A percentile compares a stretch with the other conserved stretches of the same genome.
phyloP scores from a whole-genome alignment of 2,329 filamentous ascomycete species.

The Xylariaceae sp. region DNA sequence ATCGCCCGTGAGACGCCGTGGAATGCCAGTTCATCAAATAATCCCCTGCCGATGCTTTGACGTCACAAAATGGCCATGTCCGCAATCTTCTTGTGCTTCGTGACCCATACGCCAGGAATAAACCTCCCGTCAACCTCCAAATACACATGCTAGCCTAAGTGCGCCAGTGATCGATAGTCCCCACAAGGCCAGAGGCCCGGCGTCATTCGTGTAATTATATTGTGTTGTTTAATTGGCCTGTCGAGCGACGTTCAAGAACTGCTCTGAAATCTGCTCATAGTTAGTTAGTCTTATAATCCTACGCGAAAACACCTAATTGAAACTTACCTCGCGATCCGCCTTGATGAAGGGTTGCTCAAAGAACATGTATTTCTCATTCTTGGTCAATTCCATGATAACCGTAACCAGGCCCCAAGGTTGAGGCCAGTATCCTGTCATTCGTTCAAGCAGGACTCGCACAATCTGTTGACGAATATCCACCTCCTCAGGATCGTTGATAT shows the following conservation, averaged over 20 bases:
- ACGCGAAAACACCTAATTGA: not conserved
- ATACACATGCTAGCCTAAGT: no score
- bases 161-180: not conserved
- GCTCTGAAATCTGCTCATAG: slow-evolving; percentile 25
- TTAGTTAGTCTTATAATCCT: slow-evolving; percentile 16
- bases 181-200: not conserved
- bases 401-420: slow-evolving; percentile 95
- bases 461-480: slow-evolving; percentile 85
- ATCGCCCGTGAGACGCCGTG: slow-evolving; percentile 17
- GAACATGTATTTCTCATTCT: slow-evolving; percentile 87
- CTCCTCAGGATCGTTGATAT: slow-evolving; percentile 70
- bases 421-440: slow-evolving; percentile 81
- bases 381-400: slow-evolving; percentile 82
- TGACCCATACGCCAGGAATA: slow-evolving; percentile 1
- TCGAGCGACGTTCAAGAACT: slow-evolving; percentile 26
- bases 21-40: slow-evolving; percentile 17
- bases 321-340: slow-evolving; percentile 72
- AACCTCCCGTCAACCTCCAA: not conserved
- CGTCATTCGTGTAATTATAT: not conserved
- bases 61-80: slow-evolving; percentile 9
- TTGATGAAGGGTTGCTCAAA: slow-evolving; percentile 93
- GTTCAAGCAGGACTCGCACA: slow-evolving; percentile 80
- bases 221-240: slow-evolving; percentile 18
- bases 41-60: slow-evolving; percentile 5
- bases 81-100: not conserved